Evolutionary conservation across 257 asterid species (phyloP).

Genomic region (Galeopsis tetrahit): DNA sequence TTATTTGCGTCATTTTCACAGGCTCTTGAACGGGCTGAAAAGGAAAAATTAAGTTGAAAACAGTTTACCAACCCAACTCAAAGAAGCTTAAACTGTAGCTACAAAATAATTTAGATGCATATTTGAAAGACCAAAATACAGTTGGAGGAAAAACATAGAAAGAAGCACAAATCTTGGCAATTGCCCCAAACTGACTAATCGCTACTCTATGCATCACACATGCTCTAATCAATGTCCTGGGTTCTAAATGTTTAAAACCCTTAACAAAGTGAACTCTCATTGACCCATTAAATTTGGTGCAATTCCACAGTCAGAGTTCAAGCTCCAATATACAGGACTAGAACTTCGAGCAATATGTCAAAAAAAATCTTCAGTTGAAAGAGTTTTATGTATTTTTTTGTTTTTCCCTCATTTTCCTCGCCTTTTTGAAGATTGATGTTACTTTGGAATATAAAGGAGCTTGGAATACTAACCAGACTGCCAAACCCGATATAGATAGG

Average conservation of each 20-base stretch:
- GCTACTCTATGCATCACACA: not conserved
- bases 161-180: not conserved
- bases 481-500: conserved; percentile 88
- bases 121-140: not conserved
- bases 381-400: not conserved
- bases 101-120: not conserved
- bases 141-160: not conserved
- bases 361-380: not conserved
- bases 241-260: not conserved
- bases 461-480: conserved; percentile 72
- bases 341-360: conserved; percentile 6
- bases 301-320: conserved; percentile 11
- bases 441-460: conserved; percentile 18
- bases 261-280: conserved; percentile 23
- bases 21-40: conserved; percentile 97
- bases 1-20: conserved; percentile 86
- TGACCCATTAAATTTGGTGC: conserved; percentile 7
- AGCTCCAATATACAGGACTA: not conserved
- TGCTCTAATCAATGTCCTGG: not conserved
- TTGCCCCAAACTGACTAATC: not conserved
- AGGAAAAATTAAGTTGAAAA: conserved; percentile 23
- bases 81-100: conserved; percentile 27
- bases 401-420: not conserved
- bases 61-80: conserved; percentile 6
- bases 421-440: conserved; percentile 25